phyloP scores from a whole-genome alignment of 768 basidiomycete species.

The Termitomyces sp. region DNA sequence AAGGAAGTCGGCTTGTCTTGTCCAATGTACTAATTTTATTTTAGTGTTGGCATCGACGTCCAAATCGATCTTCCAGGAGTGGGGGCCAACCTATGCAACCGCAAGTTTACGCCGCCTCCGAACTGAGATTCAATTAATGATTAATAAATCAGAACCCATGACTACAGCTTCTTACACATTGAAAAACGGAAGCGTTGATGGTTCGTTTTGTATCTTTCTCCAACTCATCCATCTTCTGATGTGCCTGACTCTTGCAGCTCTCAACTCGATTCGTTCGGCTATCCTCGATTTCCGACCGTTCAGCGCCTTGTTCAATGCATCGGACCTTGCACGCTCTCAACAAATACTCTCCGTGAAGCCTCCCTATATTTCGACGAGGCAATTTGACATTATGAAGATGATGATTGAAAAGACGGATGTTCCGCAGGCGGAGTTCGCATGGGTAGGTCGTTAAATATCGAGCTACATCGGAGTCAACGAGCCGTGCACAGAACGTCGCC shows the following conservation, averaged over 20 bases:
- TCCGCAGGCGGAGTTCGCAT: constrained; percentile 17
- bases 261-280: constrained; percentile 10
- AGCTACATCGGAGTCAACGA: neutral
- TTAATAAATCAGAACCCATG: constrained; percentile 7
- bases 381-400: constrained; percentile 11
- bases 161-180: constrained; percentile 12
- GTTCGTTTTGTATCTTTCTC: neutral
- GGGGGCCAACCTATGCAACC: constrained; percentile 16
- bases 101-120: neutral
- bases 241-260: neutral
- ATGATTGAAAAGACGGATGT: constrained; percentile 9
- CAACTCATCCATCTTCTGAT: neutral
- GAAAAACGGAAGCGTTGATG: constrained; percentile 15
- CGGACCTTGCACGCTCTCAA: constrained; percentile 10
- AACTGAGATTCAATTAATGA: neutral
- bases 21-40: neutral
- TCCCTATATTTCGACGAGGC: neutral
- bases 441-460: constrained; percentile 2
- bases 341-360: constrained; percentile 6
- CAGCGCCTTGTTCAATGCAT: neutral
- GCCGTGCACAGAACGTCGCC: constrained; percentile 7
- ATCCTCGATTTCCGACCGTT: constrained; percentile 15
- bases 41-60: constrained; percentile 7
- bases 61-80: constrained; percentile 14
- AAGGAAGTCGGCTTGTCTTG: neutral